phyloP scores from a whole-genome alignment of 495 filamentous ascomycete genomes.

The Aspergillus incahuasiensis region DNA sequence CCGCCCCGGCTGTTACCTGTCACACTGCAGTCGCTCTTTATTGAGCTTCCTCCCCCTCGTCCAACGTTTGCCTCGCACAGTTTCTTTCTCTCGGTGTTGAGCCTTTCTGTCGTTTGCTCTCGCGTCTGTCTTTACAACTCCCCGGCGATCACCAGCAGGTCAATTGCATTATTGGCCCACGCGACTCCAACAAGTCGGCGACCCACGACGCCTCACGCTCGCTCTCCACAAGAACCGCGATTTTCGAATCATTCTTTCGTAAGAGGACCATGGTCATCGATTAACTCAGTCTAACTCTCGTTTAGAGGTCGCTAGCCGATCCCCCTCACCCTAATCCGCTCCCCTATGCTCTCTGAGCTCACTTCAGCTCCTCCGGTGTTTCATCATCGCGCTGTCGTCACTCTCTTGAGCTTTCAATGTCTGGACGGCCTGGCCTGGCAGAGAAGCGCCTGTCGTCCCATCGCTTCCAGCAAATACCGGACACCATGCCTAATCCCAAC shows the following conservation, averaged over 20 bases:
- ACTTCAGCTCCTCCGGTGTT: neutral
- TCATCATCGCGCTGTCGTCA: neutral
- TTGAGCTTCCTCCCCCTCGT: neutral
- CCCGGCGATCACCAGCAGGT: conserved; percentile 1
- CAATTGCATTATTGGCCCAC: neutral
- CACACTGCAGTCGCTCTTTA: neutral
- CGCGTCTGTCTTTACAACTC: neutral
- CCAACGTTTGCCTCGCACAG: neutral
- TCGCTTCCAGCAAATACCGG: conserved; percentile 43
- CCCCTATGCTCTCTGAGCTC: conserved; percentile 3
- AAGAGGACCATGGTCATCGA: neutral
- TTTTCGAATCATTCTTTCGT: conserved; percentile 2
- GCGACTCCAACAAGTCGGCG: conserved; percentile 1
- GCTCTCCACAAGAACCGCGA: conserved; percentile 13
- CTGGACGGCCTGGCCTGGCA: conserved; percentile 28
- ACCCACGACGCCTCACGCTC: conserved; percentile 3
- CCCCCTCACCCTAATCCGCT: conserved; percentile 7
- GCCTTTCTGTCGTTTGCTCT: neutral
- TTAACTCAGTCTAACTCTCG: neutral
- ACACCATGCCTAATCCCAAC: conserved; percentile 44
- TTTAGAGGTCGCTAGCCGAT: conserved; percentile 5
- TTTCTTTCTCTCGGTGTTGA: neutral
- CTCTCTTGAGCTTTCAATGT: conserved; percentile 22
- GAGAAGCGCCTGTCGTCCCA: conserved; percentile 38
- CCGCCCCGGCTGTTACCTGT: neutral